Percentiles rank a stretch among this genome's conserved stretches.
These are phyloP conservation scores for Pyrenophora graminea DNA, from an alignment of 2,329 filamentous ascomycete species.

Conservation along the genomic window DNA sequence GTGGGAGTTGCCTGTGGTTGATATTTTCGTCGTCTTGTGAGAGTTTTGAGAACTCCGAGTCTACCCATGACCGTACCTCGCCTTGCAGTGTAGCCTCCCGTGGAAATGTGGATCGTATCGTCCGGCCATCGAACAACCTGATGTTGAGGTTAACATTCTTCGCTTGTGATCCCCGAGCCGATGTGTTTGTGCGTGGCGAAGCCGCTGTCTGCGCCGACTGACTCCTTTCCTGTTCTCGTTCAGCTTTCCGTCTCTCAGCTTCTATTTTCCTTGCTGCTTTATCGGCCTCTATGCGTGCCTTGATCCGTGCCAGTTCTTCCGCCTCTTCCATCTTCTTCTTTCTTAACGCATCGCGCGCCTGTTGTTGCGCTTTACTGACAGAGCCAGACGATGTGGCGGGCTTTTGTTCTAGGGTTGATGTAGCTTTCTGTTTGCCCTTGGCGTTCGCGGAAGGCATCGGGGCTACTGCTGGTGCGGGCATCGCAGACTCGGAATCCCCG, in stretches of 20 bases:
- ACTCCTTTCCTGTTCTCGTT: slow-evolving; percentile 33
- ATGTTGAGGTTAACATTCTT: slow-evolving; percentile 64
- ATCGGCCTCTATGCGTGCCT: slow-evolving; percentile 77
- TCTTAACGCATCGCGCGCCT: slow-evolving; percentile 55
- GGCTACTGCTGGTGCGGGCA: slow-evolving; percentile 6
- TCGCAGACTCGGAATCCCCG: slow-evolving; percentile 4
- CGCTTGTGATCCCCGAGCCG: slow-evolving; percentile 37
- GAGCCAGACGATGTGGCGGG: slow-evolving; percentile 37
- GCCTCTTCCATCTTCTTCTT: slow-evolving; percentile 67
- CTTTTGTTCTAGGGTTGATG: slow-evolving; percentile 33
- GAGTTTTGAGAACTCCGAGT: slow-evolving; percentile 47
- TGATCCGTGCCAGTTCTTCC: slow-evolving; percentile 71
- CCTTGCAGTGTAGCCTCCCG: slow-evolving; percentile 63
- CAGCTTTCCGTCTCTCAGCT: slow-evolving; percentile 41
- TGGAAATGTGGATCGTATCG: slow-evolving; percentile 73
- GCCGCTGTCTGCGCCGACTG: slow-evolving; percentile 7
- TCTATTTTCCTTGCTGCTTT: slow-evolving; percentile 65
- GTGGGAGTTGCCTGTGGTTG: slow-evolving; percentile 46
- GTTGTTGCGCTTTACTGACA: slow-evolving; percentile 45
- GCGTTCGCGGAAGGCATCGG: slow-evolving; percentile 26
- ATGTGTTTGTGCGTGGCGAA: slow-evolving; percentile 13
- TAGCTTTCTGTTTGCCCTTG: slow-evolving; percentile 51
- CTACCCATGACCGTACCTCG: slow-evolving; percentile 78
- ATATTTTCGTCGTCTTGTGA: slow-evolving; percentile 28
- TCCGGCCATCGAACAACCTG: slow-evolving; percentile 81